Conservation (phyloP, 2,329 filamentous ascomycete species). For the Paraphoma chrysanthemicola region DNA sequence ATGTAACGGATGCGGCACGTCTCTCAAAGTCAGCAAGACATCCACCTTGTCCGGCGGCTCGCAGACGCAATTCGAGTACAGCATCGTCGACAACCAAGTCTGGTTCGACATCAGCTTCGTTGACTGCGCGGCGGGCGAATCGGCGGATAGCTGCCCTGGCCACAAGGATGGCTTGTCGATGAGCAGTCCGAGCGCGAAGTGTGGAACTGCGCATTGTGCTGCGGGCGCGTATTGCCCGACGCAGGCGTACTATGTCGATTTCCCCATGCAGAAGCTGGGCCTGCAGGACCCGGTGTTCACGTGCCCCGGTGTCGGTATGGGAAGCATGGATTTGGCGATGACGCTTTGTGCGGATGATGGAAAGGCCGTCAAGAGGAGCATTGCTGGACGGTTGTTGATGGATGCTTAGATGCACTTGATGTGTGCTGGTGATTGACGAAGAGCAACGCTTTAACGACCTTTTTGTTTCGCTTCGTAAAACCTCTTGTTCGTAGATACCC, state of each 20-base stretch:
- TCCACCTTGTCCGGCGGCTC: conserved; percentile 22
- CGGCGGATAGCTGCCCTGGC: conserved; percentile 27
- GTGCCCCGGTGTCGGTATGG: conserved; percentile 20
- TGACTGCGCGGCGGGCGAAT: conserved; percentile 31
- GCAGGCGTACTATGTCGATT: conserved; percentile 33
- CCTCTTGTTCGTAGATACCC: background rate
- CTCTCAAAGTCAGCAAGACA: conserved; percentile 35
- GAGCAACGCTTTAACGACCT: background rate
- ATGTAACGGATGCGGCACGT: conserved; percentile 25
- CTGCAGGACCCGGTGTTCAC: conserved; percentile 32
- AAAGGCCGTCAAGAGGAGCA: conserved; percentile 26
- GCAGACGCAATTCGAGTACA: conserved; percentile 39
- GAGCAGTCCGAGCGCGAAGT: conserved; percentile 15
- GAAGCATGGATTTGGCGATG: conserved; percentile 27
- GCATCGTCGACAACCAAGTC: conserved; percentile 20
- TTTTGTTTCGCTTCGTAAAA: background rate
- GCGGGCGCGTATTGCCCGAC: conserved; percentile 32
- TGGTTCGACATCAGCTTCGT: conserved; percentile 41
- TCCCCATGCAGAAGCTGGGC: conserved; percentile 26
- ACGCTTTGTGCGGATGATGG: conserved; percentile 25
- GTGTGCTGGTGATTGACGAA: background rate
- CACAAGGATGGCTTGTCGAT: conserved; percentile 29
- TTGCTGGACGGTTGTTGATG: conserved; percentile 26
- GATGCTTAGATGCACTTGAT: conserved; percentile 5
- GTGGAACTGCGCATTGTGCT: conserved; percentile 19